These are phyloP conservation scores for Tylopilus sp. DNA, from an alignment of 768 basidiomycete genomes.

Conservation along the genomic window DNA sequence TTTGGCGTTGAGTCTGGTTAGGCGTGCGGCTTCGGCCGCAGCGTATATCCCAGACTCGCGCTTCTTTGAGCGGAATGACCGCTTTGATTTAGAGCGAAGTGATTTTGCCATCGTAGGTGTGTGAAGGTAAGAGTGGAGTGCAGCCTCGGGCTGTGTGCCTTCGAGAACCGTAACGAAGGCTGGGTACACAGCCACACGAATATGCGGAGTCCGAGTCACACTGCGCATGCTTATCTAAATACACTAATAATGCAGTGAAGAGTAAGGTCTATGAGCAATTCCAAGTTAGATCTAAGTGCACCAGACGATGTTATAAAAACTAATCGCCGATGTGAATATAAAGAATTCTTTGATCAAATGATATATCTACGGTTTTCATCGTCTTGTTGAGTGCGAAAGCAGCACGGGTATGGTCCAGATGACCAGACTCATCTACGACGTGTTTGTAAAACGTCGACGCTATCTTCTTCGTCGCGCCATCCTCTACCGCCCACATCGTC, in stretches of 20 bases:
- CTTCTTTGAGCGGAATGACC: constrained; percentile 73
- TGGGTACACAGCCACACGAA: background rate
- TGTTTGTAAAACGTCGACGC: background rate
- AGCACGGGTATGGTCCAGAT: background rate
- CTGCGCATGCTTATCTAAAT: too few species aligned
- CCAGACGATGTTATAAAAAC: background rate
- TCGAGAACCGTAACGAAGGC: background rate
- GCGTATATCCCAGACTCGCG: constrained; percentile 74
- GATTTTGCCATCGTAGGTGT: constrained; percentile 65
- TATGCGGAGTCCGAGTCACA: too few species aligned
- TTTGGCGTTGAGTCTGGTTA: constrained; percentile 68
- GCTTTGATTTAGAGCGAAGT: constrained; percentile 76
- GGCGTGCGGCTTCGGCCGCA: constrained; percentile 70
- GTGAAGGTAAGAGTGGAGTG: background rate
- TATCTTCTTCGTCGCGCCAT: background rate
- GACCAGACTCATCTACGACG: background rate
- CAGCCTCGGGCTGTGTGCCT: background rate
- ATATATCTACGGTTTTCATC: background rate
- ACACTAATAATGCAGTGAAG: too few species aligned
- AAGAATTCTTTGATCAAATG: background rate
- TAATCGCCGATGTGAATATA: background rate
- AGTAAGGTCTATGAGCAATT: too few species aligned
- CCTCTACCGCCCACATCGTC: too few species aligned
- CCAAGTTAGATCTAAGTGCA: too few species aligned
- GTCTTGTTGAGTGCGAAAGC: background rate